These are phyloP conservation scores for Claviceps paspali DNA, from an alignment of 2,329 filamentous ascomycete genomes.

Conservation along the genomic window DNA sequence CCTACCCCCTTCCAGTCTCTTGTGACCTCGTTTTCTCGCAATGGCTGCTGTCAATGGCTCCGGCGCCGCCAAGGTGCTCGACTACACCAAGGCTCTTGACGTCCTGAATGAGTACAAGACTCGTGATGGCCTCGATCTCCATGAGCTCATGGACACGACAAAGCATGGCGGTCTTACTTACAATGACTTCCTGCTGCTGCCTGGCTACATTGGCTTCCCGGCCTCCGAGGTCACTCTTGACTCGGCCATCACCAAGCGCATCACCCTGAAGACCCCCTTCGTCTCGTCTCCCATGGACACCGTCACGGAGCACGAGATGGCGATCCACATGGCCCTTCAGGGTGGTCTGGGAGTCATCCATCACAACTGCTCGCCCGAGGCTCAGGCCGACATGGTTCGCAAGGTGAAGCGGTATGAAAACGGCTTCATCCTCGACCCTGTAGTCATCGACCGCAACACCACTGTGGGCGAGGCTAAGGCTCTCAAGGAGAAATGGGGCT, in stretches of 20 bases:
- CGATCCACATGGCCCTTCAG: slow-evolving; percentile 87
- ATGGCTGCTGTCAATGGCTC: slow-evolving; percentile 51
- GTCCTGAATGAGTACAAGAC: slow-evolving; percentile 66
- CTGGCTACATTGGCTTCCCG: slow-evolving; percentile 95
- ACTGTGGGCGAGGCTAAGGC: slow-evolving; percentile 84
- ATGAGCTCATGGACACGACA: slow-evolving; percentile 79
- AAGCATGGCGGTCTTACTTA: slow-evolving; percentile 90
- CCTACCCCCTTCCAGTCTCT: slow-evolving; percentile 5
- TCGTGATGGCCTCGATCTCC: slow-evolving; percentile 74
- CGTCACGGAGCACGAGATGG: slow-evolving; percentile 98
- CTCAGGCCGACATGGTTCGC: slow-evolving; percentile 95
- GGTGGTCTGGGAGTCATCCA: slow-evolving; percentile 89
- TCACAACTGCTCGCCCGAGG: slow-evolving; percentile 97
- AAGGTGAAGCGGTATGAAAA: slow-evolving; percentile 99
- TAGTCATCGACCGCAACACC: slow-evolving; percentile 75
- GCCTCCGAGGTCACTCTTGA: slow-evolving; percentile 81
- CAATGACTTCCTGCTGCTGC: slow-evolving; percentile 95
- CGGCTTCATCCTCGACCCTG: slow-evolving; percentile 92
- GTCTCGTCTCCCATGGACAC: slow-evolving; percentile 99
- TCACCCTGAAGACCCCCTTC: slow-evolving; percentile 90
- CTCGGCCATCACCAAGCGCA: slow-evolving; percentile 85
- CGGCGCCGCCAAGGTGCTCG: slow-evolving; percentile 43
- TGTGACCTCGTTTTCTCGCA: slow-evolving; percentile 16
- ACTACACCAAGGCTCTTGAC: slow-evolving; percentile 62
- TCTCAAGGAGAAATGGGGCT: slow-evolving; percentile 95